Base-by-base conservation (phyloP, 768 basidiomycete genomes). In the Russula lepida region DNA sequence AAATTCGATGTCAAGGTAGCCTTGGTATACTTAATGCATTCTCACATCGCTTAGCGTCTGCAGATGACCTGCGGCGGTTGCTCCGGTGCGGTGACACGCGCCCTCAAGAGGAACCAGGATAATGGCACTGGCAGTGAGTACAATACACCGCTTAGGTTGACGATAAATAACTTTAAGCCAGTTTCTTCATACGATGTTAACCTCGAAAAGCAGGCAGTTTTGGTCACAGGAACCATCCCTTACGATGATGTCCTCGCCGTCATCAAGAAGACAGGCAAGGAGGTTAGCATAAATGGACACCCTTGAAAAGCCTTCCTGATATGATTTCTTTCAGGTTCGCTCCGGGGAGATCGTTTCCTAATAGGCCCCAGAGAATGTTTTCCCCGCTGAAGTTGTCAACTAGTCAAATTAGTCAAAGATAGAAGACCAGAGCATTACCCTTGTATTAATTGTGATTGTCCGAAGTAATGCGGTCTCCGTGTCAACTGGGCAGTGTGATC, bases 61-160 rank as follows among this genome's bases (percentile, higher is more conserved):
- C n/a, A 92, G 91, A 94, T 94, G 91, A 83, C 88, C 41, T 95
- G 92, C 76, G 69, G 72, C 30, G 92, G 92, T 28, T 95, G 92
- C 76, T 92, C 91, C 32, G 85, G 87, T 17, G 92, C 92, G 13
- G 79, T 95, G 56, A 78, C 75, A 28, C 83, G 89, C 30, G 92
- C 84, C 15, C 78, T 95, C 44, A 75, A 80, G 64, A 93, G 86
- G 74, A 79, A 84, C 5, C 80, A 88, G 61, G 17, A 61, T 17
- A 43, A 48, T 6, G 43, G 32, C 46, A 11, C 39, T 13, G 44
- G 44, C 7, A 21, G 54, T 43, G 50, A 54, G 53, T 3, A 21
- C 43, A 57, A 33, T 56, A n/a, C 44, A 47, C 59, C 49, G 2
- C n/a, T 47, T 35, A 32, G 17, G 4, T 37, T 28, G 30, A 47